Evolutionary conservation across 192 early-diverging fungal genomes (phyloP), one percentile per base, ranked within the genome.

Genomic region (Coemansia sp.): DNA sequence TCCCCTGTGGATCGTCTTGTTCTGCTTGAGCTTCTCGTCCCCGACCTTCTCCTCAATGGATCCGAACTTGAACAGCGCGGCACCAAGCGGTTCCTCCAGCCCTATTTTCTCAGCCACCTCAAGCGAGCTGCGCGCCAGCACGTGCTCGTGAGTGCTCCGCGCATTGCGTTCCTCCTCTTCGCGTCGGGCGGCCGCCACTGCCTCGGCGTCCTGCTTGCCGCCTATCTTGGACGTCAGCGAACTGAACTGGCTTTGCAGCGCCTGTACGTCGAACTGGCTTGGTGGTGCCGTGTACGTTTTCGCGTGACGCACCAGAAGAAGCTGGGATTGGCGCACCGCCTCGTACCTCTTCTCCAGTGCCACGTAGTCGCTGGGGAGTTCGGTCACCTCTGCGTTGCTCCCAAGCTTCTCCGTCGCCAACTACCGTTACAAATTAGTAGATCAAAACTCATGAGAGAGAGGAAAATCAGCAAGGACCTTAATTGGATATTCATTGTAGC

Each of bases 351-450:
- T 87, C 71, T 98, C 97, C 51, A 99, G 85, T 60, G 91, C 88
- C 62, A 93, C 84, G 79, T 98, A 99, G 69, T 99, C 96, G 62
- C 86, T 85, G 41, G 97, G 97, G 36, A 99, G 89, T 63, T 94
- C 93, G 39, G 97, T 99, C 37, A 95, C 85, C 62, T 96, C 93
- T 21, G 87, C 86, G 12, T 85, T 85, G 62, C 79, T 90, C 41
- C 91, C 92, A 60, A 97, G 83, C 74, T 89, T 89, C 73, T 99
- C 97, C 65, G 90, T 88, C 22, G 96, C 95, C 84, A 90, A 91
- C 93, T 98, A 66, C 46, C 21, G 82, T 22, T 16, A 19, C 18
- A 41, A 48, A 72, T 21, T 1, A 32, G 32, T 32, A 32, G 32
- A 32, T 32, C 32, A 32, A 32, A 32, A 32, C 32, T n/a, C 32